phyloP scores from a whole-genome alignment of 2,329 filamentous ascomycete species.

The Cladophialophora chaetospira region DNA sequence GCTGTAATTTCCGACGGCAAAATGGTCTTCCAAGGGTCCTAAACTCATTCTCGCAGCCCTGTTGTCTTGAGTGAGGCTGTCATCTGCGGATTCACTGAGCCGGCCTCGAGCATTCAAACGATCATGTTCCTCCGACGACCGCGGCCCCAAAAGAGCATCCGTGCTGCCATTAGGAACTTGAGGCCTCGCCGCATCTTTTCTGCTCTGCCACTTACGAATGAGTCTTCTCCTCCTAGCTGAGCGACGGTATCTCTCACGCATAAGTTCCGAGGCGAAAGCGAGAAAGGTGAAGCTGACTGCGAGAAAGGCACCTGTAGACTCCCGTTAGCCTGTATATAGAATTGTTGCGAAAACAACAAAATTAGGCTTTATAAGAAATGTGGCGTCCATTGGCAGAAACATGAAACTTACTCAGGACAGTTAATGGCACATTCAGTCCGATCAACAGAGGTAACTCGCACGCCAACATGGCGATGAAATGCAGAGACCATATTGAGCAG shows the following conservation, averaged over 20 bases:
- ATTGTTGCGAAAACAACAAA: no score
- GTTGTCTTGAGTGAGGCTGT: background rate
- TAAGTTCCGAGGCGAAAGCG: slow-evolving; percentile 35
- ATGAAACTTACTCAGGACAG: no score
- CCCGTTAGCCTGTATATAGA: no score
- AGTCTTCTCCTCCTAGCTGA: slow-evolving; percentile 10
- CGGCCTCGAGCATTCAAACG: background rate
- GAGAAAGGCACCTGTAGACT: slow-evolving; percentile 26
- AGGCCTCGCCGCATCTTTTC: slow-evolving; percentile 3
- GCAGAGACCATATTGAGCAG: slow-evolving; percentile 39
- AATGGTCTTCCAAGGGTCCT: slow-evolving; percentile 26
- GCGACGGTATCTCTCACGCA: slow-evolving; percentile 34
- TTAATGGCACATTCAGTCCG: slow-evolving; percentile 35
- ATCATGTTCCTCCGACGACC: slow-evolving; percentile 2
- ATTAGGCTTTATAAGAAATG: no score
- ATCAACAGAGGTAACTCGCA: slow-evolving; percentile 38
- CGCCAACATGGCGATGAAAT: slow-evolving; percentile 40
- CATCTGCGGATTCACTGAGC: background rate
- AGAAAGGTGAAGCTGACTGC: slow-evolving; percentile 32
- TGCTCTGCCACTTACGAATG: slow-evolving; percentile 5
- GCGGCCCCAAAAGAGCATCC: slow-evolving; percentile 18
- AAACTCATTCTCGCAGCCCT: slow-evolving; percentile 8
- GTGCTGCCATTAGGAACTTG: slow-evolving; percentile 17
- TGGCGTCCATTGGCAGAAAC: no score
- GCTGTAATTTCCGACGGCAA: background rate